Conservation (phyloP, 2,329 filamentous ascomycete species). For the Fusarium humuli region DNA sequence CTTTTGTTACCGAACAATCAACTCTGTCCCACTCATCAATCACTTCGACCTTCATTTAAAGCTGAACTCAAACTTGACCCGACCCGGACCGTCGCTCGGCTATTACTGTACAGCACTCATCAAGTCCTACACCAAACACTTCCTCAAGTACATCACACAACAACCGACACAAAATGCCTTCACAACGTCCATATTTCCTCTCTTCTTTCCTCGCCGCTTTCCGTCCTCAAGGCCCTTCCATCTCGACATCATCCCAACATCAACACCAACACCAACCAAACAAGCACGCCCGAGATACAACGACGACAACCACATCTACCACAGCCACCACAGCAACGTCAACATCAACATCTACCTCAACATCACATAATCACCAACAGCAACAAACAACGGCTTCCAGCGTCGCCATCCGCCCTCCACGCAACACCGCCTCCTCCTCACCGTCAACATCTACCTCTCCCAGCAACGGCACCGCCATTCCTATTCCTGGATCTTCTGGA, state of each 20-base stretch:
- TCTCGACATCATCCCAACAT: conserved; percentile 48
- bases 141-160: neutral
- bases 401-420: conserved; percentile 49
- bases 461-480: conserved; percentile 51
- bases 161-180: conserved; percentile 55
- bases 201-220: conserved; percentile 68
- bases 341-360: conserved; percentile 40
- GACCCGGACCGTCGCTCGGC: conserved; percentile 30
- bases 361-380: conserved; percentile 39
- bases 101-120: neutral
- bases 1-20: conserved; percentile 9
- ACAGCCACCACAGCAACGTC: conserved; percentile 40
- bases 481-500: conserved; percentile 55
- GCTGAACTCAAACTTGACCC: conserved; percentile 3
- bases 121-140: neutral
- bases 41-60: neutral
- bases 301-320: conserved; percentile 38
- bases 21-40: neutral
- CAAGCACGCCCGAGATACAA: conserved; percentile 52
- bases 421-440: conserved; percentile 35
- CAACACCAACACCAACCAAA: conserved; percentile 48
- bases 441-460: conserved; percentile 33
- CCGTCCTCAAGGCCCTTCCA: conserved; percentile 56
- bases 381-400: conserved; percentile 44
- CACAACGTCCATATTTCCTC: conserved; percentile 67